phyloP scores from a whole-genome alignment of 176 grass and related monocot genomes.

The Aegilops longissima region DNA sequence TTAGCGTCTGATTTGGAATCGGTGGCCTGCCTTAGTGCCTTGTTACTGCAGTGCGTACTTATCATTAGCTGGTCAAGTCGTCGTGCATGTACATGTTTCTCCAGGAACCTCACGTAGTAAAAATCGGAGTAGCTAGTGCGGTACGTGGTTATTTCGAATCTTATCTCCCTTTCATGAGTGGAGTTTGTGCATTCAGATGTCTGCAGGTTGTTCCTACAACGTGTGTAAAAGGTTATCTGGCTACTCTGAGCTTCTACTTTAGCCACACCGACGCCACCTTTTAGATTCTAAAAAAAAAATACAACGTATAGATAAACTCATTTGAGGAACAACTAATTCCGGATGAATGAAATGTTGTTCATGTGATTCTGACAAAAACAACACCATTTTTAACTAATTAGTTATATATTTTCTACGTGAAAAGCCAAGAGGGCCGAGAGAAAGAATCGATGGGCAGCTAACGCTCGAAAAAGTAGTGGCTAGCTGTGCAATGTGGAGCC shows the following conservation, averaged over 20 bases:
- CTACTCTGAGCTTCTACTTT: background rate
- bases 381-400: too few species aligned
- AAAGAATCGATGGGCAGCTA: too few species aligned
- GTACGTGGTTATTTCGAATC: conserved; percentile 4
- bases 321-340: too few species aligned
- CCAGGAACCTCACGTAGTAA: background rate
- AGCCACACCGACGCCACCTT: too few species aligned
- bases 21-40: conserved; percentile 9
- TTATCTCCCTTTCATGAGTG: background rate
- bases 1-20: conserved; percentile 26
- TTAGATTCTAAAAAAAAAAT: too few species aligned
- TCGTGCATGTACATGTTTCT: background rate
- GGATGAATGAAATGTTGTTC: too few species aligned
- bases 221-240: background rate
- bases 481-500: background rate
- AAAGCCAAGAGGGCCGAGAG: too few species aligned
- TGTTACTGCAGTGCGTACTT: conserved; percentile 35
- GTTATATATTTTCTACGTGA: too few species aligned
- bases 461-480: too few species aligned
- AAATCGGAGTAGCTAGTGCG: background rate
- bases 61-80: background rate
- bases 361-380: too few species aligned
- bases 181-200: background rate
- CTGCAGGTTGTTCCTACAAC: background rate
- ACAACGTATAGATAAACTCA: too few species aligned